Conservation (phyloP, 2,329 filamentous ascomycete species). For the Trichoderma atroviride region DNA sequence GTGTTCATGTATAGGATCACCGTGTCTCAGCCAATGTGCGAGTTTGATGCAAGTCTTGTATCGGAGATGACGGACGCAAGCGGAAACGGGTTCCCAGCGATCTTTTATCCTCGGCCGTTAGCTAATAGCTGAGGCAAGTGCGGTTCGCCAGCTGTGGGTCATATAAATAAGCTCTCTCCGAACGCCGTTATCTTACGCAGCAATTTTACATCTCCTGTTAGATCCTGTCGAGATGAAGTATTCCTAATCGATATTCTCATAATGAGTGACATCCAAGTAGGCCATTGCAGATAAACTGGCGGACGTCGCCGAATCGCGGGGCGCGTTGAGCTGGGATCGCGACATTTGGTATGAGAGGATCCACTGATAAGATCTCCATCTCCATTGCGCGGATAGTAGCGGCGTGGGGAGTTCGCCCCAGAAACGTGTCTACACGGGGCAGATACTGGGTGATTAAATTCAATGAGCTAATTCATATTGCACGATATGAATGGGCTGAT, state of each 20-base stretch:
- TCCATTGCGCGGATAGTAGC: background rate
- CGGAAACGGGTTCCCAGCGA: background rate
- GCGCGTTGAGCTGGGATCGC: background rate
- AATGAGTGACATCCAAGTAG: background rate
- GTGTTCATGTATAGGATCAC: background rate
- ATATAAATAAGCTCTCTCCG: constrained; percentile 6
- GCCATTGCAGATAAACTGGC: background rate
- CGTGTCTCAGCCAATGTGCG: background rate
- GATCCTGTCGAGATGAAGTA: background rate
- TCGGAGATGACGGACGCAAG: background rate
- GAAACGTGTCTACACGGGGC: background rate
- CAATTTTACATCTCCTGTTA: background rate
- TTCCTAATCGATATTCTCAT: background rate
- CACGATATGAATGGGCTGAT: background rate
- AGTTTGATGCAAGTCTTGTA: background rate
- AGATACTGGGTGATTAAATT: background rate
- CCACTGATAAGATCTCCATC: constrained; percentile 10
- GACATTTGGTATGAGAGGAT: background rate
- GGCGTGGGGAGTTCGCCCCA: background rate
- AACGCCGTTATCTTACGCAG: background rate
- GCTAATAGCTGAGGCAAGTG: constrained; percentile 6
- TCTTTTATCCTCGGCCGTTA: constrained; percentile 10
- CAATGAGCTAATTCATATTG: background rate
- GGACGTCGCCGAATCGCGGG: constrained; percentile 18
- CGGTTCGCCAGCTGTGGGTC: constrained; percentile 8